phyloP scores from a whole-genome alignment of 148 eudicot species.

The Silene uniflora region DNA sequence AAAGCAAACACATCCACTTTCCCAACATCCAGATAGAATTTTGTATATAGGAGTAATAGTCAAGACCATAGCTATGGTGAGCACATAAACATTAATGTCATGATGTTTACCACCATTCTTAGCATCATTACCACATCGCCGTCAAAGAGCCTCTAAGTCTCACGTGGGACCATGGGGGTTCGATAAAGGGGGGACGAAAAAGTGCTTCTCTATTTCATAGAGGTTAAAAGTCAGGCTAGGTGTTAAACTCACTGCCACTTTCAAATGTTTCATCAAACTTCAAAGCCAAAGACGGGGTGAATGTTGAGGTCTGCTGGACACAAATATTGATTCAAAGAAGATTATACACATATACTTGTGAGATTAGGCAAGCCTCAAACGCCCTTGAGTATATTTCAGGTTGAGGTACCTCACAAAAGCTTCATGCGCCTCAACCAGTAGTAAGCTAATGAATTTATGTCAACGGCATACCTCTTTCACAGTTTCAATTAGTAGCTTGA shows the following conservation, averaged over 20 bases:
- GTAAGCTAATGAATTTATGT: not conserved
- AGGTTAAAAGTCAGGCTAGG: not conserved
- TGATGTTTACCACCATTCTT: too few relatives aligned
- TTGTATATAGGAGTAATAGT: not conserved
- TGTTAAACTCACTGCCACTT: not conserved
- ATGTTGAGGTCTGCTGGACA: not conserved
- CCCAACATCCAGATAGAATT: not conserved
- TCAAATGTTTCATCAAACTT: not conserved
- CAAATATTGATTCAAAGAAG: not conserved
- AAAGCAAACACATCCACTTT: not conserved
- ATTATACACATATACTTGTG: not conserved
- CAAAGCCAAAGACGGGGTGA: not conserved
- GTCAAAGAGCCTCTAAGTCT: not conserved
- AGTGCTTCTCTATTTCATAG: too few relatives aligned
- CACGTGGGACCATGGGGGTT: not conserved
- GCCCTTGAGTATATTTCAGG: not conserved
- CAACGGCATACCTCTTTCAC: conserved; percentile 44
- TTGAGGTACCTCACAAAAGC: not conserved
- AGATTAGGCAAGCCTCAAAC: not conserved
- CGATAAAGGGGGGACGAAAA: not conserved
- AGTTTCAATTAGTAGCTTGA: conserved; percentile 76
- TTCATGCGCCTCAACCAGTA: not conserved
- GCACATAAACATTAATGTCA: too few relatives aligned
- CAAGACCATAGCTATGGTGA: not conserved
- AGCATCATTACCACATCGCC: not conserved